phyloP scores from a whole-genome alignment of 768 basidiomycete species.

The Multifurca ochricompacta region DNA sequence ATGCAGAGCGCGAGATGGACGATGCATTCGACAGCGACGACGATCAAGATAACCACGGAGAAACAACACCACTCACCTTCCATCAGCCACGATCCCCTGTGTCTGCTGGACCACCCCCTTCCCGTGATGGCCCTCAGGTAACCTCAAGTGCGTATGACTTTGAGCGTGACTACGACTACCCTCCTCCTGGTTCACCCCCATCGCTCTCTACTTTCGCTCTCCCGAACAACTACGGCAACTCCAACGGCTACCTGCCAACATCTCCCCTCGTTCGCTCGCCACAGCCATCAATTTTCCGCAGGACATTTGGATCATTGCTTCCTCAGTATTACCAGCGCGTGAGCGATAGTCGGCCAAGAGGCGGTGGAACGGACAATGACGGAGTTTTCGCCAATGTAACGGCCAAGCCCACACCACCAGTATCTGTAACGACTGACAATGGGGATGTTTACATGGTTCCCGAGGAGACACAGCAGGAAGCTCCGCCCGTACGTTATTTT shows the following conservation, averaged over 20 bases:
- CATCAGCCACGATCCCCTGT: slow-evolving; percentile 23
- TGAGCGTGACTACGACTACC: slow-evolving; percentile 67
- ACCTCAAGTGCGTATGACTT: slow-evolving; percentile 63
- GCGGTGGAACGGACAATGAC: slow-evolving; percentile 76
- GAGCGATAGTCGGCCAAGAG: slow-evolving; percentile 37
- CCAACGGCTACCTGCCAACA: slow-evolving; percentile 56
- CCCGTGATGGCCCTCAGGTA: slow-evolving; percentile 20
- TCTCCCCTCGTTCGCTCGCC: slow-evolving; percentile 33
- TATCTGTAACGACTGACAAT: slow-evolving; percentile 40
- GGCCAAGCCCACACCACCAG: slow-evolving; percentile 64
- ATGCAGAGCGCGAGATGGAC: slow-evolving; percentile 56
- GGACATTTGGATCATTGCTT: slow-evolving; percentile 51
- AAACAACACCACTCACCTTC: slow-evolving; percentile 34
- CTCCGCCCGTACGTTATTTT: slow-evolving; percentile 71
- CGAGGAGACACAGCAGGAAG: slow-evolving; percentile 73
- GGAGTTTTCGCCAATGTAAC: slow-evolving; percentile 94
- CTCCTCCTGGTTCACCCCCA: slow-evolving; percentile 78
- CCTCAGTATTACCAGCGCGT: slow-evolving; percentile 58
- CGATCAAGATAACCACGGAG: slow-evolving; percentile 37
- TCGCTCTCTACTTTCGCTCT: slow-evolving; percentile 45
- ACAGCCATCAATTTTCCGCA: slow-evolving; percentile 46
- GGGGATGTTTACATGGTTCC: slow-evolving; percentile 60
- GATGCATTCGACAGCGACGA: slow-evolving; percentile 72
- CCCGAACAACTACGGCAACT: slow-evolving; percentile 65
- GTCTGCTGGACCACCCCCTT: slow-evolving; percentile 26